These are phyloP conservation scores for Casuarina equisetifolia DNA, from an alignment of 306 rosid species.

Conservation along the genomic window DNA sequence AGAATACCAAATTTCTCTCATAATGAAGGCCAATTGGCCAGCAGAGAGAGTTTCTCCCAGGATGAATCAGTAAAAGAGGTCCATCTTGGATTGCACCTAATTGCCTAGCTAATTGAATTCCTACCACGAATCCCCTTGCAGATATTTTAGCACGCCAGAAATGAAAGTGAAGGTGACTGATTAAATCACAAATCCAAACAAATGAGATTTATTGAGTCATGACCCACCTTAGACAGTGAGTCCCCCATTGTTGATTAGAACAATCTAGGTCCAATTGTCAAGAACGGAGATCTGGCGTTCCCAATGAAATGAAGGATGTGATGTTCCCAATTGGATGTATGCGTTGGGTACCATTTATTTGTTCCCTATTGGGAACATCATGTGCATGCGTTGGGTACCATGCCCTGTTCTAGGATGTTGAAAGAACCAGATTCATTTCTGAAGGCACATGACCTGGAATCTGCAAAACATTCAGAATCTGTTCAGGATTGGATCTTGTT, in stretches of 20 bases:
- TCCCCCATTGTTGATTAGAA: background rate
- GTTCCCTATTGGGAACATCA: background rate
- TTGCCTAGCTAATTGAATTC: background rate
- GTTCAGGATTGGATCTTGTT: background rate
- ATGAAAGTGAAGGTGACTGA: conserved; percentile 17
- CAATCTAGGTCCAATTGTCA: conserved; percentile 12
- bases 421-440: background rate
- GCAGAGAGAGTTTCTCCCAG: no score
- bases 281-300: conserved; percentile 2
- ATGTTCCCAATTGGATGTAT: conserved; percentile 15
- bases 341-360: background rate
- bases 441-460: background rate
- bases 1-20: no score
- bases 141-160: background rate
- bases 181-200: conserved; percentile 24
- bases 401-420: background rate
- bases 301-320: conserved; percentile 19
- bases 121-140: background rate
- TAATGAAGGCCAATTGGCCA: no score
- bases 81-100: no score
- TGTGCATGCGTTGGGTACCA: background rate
- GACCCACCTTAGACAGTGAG: conserved; percentile 24
- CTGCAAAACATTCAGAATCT: background rate
- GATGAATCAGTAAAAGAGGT: no score
- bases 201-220: conserved; percentile 19